These are phyloP conservation scores for Protomyces gravidus DNA, from an alignment of 1,139 yeast genomes.

Conservation along the genomic window DNA sequence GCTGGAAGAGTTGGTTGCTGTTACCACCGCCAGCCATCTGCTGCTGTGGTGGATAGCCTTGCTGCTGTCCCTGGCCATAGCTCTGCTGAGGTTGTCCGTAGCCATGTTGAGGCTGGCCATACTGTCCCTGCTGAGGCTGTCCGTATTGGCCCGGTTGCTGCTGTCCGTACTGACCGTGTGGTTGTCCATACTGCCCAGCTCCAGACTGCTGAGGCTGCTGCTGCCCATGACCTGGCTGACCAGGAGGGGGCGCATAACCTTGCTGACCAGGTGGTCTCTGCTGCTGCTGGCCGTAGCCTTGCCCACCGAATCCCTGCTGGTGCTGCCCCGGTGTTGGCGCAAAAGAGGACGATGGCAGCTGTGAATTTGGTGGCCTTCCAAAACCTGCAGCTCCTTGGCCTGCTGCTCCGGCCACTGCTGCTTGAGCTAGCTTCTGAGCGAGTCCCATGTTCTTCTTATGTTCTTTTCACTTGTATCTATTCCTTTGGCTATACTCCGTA, in stretches of 20 bases:
- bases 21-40: slow-evolving; percentile 2
- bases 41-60: slow-evolving; percentile 21
- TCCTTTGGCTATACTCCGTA: too few relatives aligned
- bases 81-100: slow-evolving; percentile 14
- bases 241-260: neutral
- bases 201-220: slow-evolving; percentile 11
- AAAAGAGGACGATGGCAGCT: slow-evolving; percentile 18
- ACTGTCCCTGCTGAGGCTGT: slow-evolving; percentile 35
- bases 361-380: slow-evolving; percentile 5
- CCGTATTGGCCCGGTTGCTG: slow-evolving; percentile 37
- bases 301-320: neutral
- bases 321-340: slow-evolving; percentile 27
- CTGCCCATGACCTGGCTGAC: slow-evolving; percentile 5
- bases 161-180: slow-evolving; percentile 35
- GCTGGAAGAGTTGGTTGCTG: slow-evolving; percentile 6
- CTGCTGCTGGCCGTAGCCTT: slow-evolving; percentile 3
- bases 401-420: neutral
- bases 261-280: slow-evolving; percentile 10
- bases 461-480: neutral
- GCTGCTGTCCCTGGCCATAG: slow-evolving; percentile 31
- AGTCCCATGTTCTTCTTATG: neutral
- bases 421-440: slow-evolving; percentile 1
- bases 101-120: slow-evolving; percentile 29
- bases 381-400: neutral
- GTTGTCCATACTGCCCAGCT: slow-evolving; percentile 36